Evolutionary conservation across 2,329 filamentous ascomycete species (phyloP), one percentile per base, ranked within the genome.

Genomic region (Penicillium sp.): DNA sequence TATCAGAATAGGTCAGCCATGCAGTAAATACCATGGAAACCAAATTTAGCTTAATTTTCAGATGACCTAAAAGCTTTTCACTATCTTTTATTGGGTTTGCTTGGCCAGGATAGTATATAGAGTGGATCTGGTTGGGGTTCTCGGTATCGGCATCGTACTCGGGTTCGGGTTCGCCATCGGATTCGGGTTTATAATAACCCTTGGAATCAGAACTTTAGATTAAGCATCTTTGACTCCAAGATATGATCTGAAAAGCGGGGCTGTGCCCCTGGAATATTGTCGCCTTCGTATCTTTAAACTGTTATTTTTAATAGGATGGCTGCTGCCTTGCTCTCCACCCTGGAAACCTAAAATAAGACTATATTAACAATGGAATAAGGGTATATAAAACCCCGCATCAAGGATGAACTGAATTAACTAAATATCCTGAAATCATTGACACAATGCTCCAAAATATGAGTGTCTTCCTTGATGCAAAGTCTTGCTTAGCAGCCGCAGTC

Each of bases 161-260:
- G 50, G 27, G 16, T 50, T 51, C 55, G 55, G 51, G 39, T 49
- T 57, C 54, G 55, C 45, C 27, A 46, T 57, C 55, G 55, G n/a
- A 41, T 45, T 49, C 37, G 44, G 31, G 8, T 33, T 37, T 22
- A 19, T 7, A n/a, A 33, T 8, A 26, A 29, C 9, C 27, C 2
- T n/a, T 29, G 9, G 13, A 29, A 9, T 19, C 7, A 27, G 22
- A 46, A 27, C 43, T 26, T n/a, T 19, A 47, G 14, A 3, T 29
- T 29, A 6, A 21, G 37, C 37, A 22, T 22, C 37, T 41, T 33
- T 3, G 31, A 33, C 13, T 7, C 7, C 31, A 33, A 33, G 14
- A 33, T 33, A 33, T 33, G 31, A 16, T 7, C 35, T 8, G n/a
- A 10, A 39, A 29, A 46, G 43, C 43, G 43, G 43, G 43, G 14